Evolutionary conservation across 257 asterid genomes (phyloP).

Genomic region (Nicotiana noctiflora): DNA sequence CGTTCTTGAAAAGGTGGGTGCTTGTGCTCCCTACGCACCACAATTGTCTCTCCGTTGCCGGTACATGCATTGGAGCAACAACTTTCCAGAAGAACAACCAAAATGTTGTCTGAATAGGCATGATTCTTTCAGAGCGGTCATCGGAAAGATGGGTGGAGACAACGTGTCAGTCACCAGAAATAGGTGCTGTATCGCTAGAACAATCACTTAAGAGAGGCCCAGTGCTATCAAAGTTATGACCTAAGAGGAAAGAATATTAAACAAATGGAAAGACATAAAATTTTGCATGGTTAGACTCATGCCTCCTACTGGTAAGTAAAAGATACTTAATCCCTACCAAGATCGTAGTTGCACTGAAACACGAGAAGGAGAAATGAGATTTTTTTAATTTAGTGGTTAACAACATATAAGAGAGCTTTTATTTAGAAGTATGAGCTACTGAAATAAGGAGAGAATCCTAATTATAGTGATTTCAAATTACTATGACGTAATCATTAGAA

Average conservation of each 20-base stretch:
- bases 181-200: not conserved
- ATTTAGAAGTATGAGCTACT: not conserved
- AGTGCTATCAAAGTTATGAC: not conserved
- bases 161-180: not conserved
- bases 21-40: not conserved
- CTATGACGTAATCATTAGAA: not conserved
- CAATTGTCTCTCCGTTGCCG: not conserved
- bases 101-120: not conserved
- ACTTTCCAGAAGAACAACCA: not conserved
- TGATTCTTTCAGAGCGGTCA: not conserved
- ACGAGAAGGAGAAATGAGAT: not conserved
- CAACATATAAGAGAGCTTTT: not conserved
- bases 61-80: not conserved
- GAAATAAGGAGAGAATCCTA: not conserved
- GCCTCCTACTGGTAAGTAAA: slow-evolving; percentile 4
- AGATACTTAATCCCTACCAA: slow-evolving; percentile 2
- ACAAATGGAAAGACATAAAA: not conserved
- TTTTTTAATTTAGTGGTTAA: not conserved
- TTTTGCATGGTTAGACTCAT: not conserved
- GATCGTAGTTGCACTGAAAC: not conserved
- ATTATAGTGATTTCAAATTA: slow-evolving; percentile 1
- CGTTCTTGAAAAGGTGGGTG: not conserved
- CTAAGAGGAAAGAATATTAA: not conserved
- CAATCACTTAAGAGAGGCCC: not conserved
- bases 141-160: not conserved